A percentile compares a stretch with the other conserved stretches of the same genome.
Conservation (phyloP, 2,329 filamentous ascomycete genomes). For the Apiospora saccharicola region DNA sequence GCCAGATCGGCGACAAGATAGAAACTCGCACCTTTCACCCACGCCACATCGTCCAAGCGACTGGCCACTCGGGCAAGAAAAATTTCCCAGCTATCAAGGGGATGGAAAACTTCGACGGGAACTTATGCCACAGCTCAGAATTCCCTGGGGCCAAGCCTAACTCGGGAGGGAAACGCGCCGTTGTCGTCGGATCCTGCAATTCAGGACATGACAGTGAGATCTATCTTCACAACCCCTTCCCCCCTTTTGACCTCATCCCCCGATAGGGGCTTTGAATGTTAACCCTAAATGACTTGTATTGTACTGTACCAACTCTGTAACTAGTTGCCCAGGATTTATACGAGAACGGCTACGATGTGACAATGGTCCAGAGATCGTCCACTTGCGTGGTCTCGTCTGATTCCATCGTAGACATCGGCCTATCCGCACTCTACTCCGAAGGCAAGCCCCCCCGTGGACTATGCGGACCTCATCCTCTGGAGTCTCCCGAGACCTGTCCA, state of each 20-base stretch:
- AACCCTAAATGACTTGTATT: not conserved
- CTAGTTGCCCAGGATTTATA: slow-evolving; percentile 61
- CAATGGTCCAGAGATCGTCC: slow-evolving; percentile 65
- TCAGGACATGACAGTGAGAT: slow-evolving; percentile 59
- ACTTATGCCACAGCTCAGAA: slow-evolving; percentile 61
- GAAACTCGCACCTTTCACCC: slow-evolving; percentile 65
- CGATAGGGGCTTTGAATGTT: not conserved
- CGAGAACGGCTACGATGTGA: slow-evolving; percentile 65
- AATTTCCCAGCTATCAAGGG: slow-evolving; percentile 66
- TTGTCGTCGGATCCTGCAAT: slow-evolving; percentile 66
- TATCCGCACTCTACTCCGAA: slow-evolving; percentile 60
- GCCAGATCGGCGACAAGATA: slow-evolving; percentile 36
- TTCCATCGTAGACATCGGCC: slow-evolving; percentile 57
- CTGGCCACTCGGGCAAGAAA: slow-evolving; percentile 73
- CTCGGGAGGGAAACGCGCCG: slow-evolving; percentile 54
- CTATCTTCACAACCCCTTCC: not conserved
- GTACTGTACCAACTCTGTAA: not conserved
- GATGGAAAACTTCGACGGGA: slow-evolving; percentile 61
- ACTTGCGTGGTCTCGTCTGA: slow-evolving; percentile 62
- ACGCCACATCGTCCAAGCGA: slow-evolving; percentile 70
- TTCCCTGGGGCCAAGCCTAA: slow-evolving; percentile 47
- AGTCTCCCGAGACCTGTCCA: slow-evolving; percentile 65
- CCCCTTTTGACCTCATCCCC: not conserved
- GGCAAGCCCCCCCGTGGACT: slow-evolving; percentile 65
- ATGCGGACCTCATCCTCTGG: slow-evolving; percentile 69